phyloP scores from a whole-genome alignment of 495 filamentous ascomycete species.

The Arthonia radiata region DNA sequence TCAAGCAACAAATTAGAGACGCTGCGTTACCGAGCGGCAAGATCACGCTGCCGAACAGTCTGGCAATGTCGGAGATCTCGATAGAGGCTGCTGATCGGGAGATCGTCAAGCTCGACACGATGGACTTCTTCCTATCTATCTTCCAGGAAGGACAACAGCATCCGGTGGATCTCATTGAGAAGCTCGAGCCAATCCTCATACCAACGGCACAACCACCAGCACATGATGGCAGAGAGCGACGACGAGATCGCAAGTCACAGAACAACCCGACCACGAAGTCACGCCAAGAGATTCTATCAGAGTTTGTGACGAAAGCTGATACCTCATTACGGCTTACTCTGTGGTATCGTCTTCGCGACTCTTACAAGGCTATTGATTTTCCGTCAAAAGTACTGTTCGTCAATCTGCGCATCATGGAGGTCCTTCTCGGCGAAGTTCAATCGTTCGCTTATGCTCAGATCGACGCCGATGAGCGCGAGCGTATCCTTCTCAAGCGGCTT shows the following conservation, averaged over 20 bases:
- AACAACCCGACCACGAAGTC: too few species aligned
- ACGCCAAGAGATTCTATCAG: conserved; percentile 55
- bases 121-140: conserved; percentile 82
- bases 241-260: too few species aligned
- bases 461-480: conserved; percentile 33
- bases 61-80: conserved; percentile 74
- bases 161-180: conserved; percentile 65
- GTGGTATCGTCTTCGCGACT: conserved; percentile 67
- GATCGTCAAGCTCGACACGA: conserved; percentile 71
- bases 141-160: conserved; percentile 43
- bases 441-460: conserved; percentile 33
- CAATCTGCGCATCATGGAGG: conserved; percentile 58
- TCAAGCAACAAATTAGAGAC: conserved; percentile 24
- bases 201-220: conserved; percentile 1
- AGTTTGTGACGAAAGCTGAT: conserved; percentile 57
- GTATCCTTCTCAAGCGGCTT: conserved; percentile 45
- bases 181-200: conserved; percentile 74
- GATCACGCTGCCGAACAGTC: conserved; percentile 65
- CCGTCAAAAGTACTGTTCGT: conserved; percentile 68
- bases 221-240: conserved; percentile 1
- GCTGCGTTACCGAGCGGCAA: conserved; percentile 13
- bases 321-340: conserved; percentile 61
- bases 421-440: conserved; percentile 49
- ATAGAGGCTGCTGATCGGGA: conserved; percentile 59
- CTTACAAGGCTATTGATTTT: conserved; percentile 64